Evolutionary conservation across 2,329 filamentous ascomycete species (phyloP).

Genomic region (Lachnellula subtilissima): DNA sequence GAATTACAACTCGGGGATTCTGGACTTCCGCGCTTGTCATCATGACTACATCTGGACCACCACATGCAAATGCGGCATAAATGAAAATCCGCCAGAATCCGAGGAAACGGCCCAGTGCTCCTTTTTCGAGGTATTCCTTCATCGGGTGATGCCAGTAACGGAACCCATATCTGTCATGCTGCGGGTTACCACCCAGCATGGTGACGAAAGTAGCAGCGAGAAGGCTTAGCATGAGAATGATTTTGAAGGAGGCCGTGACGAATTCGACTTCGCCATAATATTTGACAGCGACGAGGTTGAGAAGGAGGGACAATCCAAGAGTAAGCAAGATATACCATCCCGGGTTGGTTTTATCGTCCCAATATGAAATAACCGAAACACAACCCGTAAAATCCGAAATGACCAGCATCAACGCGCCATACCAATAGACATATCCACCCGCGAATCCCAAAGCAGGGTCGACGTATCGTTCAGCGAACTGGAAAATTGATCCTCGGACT

Average conservation of each 20-base stretch:
- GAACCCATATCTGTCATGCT: constrained; percentile 46
- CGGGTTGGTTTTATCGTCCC: constrained; percentile 36
- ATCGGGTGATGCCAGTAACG: constrained; percentile 56
- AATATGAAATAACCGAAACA: constrained; percentile 58
- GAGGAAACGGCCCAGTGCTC: constrained; percentile 55
- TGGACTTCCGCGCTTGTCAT: constrained; percentile 49
- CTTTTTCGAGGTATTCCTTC: constrained; percentile 57
- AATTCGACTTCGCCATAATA: constrained; percentile 59
- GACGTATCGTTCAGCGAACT: constrained; percentile 44
- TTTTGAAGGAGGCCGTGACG: constrained; percentile 56
- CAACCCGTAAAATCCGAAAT: constrained; percentile 58
- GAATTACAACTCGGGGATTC: constrained; percentile 46
- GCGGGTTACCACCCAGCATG: constrained; percentile 52
- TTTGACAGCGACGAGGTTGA: constrained; percentile 13
- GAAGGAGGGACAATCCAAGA: constrained; percentile 30
- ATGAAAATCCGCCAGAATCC: constrained; percentile 29
- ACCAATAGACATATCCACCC: constrained; percentile 38
- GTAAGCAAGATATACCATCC: constrained; percentile 41
- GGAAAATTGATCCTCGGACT: constrained; percentile 44
- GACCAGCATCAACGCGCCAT: constrained; percentile 36
- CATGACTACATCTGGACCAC: constrained; percentile 46
- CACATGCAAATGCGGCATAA: constrained; percentile 40
- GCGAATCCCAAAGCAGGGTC: constrained; percentile 47
- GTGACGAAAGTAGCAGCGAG: constrained; percentile 52
- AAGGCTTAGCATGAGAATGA: constrained; percentile 53